Conservation (phyloP, 1,284 basidiomycete species). For the Papiliotrema terrestris region DNA sequence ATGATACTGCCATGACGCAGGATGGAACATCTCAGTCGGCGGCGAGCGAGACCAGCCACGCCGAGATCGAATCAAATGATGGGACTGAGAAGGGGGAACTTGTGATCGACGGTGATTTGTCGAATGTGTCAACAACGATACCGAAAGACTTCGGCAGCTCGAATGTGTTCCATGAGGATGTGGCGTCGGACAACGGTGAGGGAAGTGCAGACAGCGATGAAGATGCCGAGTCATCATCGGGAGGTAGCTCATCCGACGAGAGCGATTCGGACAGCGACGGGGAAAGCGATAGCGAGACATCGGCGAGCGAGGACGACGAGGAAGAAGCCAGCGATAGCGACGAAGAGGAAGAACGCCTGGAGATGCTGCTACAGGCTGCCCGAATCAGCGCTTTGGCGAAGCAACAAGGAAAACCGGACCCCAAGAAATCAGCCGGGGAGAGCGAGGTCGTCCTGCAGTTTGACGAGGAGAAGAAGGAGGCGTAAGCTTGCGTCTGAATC, state of each 20-base stretch:
- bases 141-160: neutral
- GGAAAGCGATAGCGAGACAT: constrained; percentile 4
- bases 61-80: constrained; percentile 8
- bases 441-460: constrained; percentile 24
- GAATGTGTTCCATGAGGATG: neutral
- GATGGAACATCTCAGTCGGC: neutral
- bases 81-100: constrained; percentile 5
- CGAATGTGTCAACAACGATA: too few relatives aligned
- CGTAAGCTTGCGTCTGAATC: constrained; percentile 23
- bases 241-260: neutral
- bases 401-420: constrained; percentile 15
- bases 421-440: constrained; percentile 34
- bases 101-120: neutral
- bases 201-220: too few relatives aligned
- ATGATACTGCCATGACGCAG: too few relatives aligned
- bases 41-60: constrained; percentile 16
- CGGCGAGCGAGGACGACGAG: constrained; percentile 4
- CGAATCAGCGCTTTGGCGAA: constrained; percentile 52
- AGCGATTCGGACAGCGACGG: constrained; percentile 11
- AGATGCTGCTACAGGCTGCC: constrained; percentile 62
- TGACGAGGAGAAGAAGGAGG: constrained; percentile 38
- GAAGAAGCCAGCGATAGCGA: constrained; percentile 5
- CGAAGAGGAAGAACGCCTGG: constrained; percentile 56
- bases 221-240: neutral
- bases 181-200: neutral